Evolutionary conservation across 108 stramenopile species (phyloP).

Genomic region (Cafeteria roenbergensis): DNA sequence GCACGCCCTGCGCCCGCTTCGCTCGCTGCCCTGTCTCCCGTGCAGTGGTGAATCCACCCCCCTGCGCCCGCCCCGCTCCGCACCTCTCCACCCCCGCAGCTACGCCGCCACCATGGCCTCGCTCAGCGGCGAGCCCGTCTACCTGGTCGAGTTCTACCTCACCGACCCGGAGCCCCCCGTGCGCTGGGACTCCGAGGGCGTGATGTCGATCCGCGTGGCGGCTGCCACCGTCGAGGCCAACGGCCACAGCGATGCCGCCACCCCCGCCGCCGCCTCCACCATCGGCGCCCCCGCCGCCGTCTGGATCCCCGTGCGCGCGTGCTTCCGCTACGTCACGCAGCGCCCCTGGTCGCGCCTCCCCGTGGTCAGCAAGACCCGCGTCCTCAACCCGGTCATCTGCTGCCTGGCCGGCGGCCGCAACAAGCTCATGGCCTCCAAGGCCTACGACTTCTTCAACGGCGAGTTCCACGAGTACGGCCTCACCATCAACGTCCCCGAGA

Average conservation of each 20-base stretch:
- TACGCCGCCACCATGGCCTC: constrained; percentile 13
- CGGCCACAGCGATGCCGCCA: neutral
- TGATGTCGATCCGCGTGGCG: constrained; percentile 5
- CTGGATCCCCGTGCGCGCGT: constrained; percentile 17
- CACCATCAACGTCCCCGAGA: constrained; percentile 12
- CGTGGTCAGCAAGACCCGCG: neutral
- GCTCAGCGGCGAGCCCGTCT: constrained; percentile 7
- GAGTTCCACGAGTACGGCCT: constrained; percentile 15
- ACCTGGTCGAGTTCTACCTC: constrained; percentile 16
- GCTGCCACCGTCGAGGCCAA: neutral
- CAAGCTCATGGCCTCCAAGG: constrained; percentile 22
- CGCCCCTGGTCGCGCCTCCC: constrained; percentile 24
- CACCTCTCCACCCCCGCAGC: too few species aligned
- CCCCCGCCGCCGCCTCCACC: neutral
- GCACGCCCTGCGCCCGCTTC: too few species aligned
- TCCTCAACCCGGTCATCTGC: constrained; percentile 11
- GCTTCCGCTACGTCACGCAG: constrained; percentile 27
- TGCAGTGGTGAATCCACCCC: too few species aligned
- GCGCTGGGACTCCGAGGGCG: constrained; percentile 4
- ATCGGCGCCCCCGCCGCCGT: neutral
- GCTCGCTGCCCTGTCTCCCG: too few species aligned
- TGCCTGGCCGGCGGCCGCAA: constrained; percentile 26
- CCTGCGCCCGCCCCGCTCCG: too few species aligned
- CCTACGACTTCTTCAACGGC: constrained; percentile 19
- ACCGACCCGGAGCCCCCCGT: constrained; percentile 18